Base-by-base conservation (phyloP, 106 monocot species). In the Acorus calamus region DNA sequence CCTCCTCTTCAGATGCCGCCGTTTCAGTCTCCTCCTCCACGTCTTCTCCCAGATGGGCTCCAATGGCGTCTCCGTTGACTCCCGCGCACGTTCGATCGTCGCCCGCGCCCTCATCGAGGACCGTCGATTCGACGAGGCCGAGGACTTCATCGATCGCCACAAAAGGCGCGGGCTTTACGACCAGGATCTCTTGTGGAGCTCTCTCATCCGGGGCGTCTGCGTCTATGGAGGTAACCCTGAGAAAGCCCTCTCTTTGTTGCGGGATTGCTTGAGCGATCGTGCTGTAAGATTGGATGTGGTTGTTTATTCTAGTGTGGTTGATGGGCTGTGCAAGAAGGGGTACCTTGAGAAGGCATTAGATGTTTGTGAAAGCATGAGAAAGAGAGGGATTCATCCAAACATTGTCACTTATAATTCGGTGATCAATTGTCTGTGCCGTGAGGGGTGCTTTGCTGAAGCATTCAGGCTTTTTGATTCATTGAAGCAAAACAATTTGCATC, bases 391-490 rank as follows among this genome's bases (percentile, higher is more conserved):
- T 12, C n/a, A 65, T 53, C 78, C 80, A 49, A 88, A 92, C 56
- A 80, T 85, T 77, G 57, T 80, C 47, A 77, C 76, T 13, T 87
- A 85, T 59, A 98, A 98, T 75, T 88, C 88, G 4, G 65, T 98
- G 53, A 84, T 92, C 55, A 79, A 85, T 79, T 80, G 85, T 56
- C 74, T 98, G 50, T 88, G 96, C 57, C 71, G 52, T 3, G 84
- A 92, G 50, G 96, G 96, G 51, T 88, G 85, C 66, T 71, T 98
- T 0, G 44, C 74, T 69, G 85, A 87, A 68, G 96, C 96, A 60
- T 85, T 98, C 62, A 83, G 85, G 72, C 10, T 98, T 42, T 92
- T 98, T 61, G 79, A 98, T 77, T 78, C 84, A 43, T 66, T 98
- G 57, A 85, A 85, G 50, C 28, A 11, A 10, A 80, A 67, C 12